These are phyloP conservation scores for Calvatia gigantea DNA, from an alignment of 768 basidiomycete genomes.

Conservation along the genomic window DNA sequence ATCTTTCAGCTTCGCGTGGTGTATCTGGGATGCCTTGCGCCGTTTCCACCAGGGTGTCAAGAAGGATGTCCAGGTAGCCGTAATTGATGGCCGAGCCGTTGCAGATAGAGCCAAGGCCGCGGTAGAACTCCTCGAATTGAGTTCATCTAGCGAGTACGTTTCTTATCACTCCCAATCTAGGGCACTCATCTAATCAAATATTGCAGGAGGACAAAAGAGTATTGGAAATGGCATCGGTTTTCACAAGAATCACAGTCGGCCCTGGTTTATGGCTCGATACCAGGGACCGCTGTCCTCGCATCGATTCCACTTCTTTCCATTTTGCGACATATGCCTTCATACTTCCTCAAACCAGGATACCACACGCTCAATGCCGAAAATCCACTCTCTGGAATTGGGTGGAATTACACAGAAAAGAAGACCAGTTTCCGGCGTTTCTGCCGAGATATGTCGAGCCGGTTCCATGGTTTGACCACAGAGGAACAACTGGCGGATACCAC, in stretches of 20 bases:
- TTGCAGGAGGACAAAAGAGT: slow-evolving; percentile 52
- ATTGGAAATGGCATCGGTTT: slow-evolving; percentile 77
- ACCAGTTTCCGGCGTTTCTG: slow-evolving; percentile 68
- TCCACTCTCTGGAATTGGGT: slow-evolving; percentile 33
- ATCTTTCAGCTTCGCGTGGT: slow-evolving; percentile 81
- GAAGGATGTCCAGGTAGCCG: slow-evolving; percentile 73
- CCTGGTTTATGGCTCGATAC: slow-evolving; percentile 67
- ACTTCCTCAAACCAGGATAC: slow-evolving; percentile 44
- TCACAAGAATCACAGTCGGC: slow-evolving; percentile 76
- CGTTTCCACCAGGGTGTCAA: slow-evolving; percentile 72
- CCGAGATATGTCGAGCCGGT: slow-evolving; percentile 61
- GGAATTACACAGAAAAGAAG: slow-evolving; percentile 61
- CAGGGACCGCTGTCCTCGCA: slow-evolving; percentile 59
- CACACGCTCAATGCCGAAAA: slow-evolving; percentile 22
- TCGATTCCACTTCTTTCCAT: slow-evolving; percentile 67
- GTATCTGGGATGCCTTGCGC: slow-evolving; percentile 76
- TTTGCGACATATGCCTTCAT: slow-evolving; percentile 67
- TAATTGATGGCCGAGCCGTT: slow-evolving; percentile 68
- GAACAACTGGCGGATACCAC: slow-evolving; percentile 63
- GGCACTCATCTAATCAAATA: slow-evolving; percentile 10
- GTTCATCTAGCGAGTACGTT: slow-evolving; percentile 53
- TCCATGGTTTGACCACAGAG: slow-evolving; percentile 52
- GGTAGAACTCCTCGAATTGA: slow-evolving; percentile 55
- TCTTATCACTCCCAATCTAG: slow-evolving; percentile 1
- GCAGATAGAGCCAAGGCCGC: slow-evolving; percentile 59